phyloP scores from a whole-genome alignment of 225 moss, liverwort and hornwort genomes.

The Asterella californica region DNA sequence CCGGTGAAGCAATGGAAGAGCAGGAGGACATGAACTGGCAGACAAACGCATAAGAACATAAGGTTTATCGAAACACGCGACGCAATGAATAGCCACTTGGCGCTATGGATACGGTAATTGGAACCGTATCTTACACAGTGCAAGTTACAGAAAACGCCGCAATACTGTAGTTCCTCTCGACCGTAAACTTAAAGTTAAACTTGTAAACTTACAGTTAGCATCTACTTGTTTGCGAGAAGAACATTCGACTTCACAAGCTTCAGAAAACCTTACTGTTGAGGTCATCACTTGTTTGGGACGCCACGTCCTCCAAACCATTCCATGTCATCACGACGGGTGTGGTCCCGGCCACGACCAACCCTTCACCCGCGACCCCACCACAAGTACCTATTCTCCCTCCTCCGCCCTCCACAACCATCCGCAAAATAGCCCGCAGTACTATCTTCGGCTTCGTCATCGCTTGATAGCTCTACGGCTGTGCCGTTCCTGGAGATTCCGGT shows the following conservation, averaged over 20 bases:
- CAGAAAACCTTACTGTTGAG: conserved; percentile 1
- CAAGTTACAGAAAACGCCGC: too few species aligned
- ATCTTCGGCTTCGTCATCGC: neutral
- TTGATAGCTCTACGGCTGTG: neutral
- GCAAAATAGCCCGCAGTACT: conserved; percentile 1
- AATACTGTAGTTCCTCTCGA: too few species aligned
- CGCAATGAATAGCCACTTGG: too few species aligned
- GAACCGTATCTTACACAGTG: neutral
- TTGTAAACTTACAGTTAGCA: too few species aligned
- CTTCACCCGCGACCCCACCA: neutral
- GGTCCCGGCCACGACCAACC: conserved; percentile 24
- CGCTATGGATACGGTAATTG: neutral
- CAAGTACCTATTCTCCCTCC: neutral
- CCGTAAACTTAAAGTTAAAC: too few species aligned
- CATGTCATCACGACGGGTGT: conserved; percentile 31
- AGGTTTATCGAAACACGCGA: too few species aligned
- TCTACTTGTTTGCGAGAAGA: neutral
- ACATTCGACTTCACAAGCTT: neutral
- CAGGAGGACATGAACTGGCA: neutral
- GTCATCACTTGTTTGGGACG: conserved; percentile 1
- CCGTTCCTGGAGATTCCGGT: neutral
- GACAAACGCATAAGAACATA: neutral
- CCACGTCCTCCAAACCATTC: conserved; percentile 17
- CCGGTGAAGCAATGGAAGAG: too few species aligned
- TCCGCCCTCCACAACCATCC: conserved; percentile 3